Percentiles rank a stretch among this genome's conserved stretches.
Evolutionary conservation across 768 basidiomycete species (phyloP).

Genomic region (Podaxis rugospora): DNA sequence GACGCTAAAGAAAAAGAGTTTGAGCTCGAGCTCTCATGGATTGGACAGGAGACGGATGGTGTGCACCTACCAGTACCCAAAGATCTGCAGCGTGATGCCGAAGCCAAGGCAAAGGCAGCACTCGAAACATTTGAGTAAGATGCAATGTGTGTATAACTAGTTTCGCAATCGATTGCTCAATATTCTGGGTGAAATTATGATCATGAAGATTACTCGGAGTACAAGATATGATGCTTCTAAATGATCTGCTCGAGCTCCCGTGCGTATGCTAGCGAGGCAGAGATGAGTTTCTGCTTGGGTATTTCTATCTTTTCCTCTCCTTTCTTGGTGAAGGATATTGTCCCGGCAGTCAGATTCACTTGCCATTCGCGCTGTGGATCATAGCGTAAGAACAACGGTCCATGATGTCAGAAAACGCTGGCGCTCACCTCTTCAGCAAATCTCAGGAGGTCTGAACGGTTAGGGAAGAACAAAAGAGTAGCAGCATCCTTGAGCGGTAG

Average conservation of each 20-base stretch:
- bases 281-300: constrained; percentile 79
- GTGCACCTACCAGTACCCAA: constrained; percentile 81
- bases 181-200: constrained; percentile 12
- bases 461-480: constrained; percentile 87
- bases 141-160: constrained; percentile 7
- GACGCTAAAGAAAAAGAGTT: constrained; percentile 98
- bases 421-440: constrained; percentile 71
- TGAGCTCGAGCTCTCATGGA: constrained; percentile 97
- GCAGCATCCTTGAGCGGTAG: constrained; percentile 88
- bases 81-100: constrained; percentile 82
- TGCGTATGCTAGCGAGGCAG: constrained; percentile 73
- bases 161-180: constrained; percentile 7
- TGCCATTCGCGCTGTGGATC: constrained; percentile 73
- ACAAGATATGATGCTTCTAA: constrained; percentile 47
- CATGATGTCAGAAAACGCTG: background rate
- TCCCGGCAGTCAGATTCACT: constrained; percentile 64
- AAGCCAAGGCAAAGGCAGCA: constrained; percentile 81
- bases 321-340: constrained; percentile 77
- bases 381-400: constrained; percentile 5
- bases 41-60: constrained; percentile 78
- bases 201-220: constrained; percentile 13
- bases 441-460: constrained; percentile 70
- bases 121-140: constrained; percentile 56
- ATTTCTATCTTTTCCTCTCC: constrained; percentile 82
- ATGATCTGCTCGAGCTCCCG: constrained; percentile 91